Evolutionary conservation across 2,329 filamentous ascomycete species (phyloP).

Genomic region (Epichloe brachyelytri): DNA sequence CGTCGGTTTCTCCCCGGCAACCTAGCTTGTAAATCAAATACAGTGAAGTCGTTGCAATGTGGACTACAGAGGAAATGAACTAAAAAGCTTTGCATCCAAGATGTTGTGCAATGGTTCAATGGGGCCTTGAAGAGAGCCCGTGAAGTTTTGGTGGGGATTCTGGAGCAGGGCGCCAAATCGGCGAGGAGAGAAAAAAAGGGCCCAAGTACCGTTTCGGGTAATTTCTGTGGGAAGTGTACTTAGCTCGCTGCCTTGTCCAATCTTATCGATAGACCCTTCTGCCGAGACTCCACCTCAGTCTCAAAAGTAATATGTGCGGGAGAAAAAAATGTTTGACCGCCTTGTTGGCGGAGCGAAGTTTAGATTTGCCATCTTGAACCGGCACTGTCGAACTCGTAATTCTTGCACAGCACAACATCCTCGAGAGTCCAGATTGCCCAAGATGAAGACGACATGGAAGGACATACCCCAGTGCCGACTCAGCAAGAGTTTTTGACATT

Average conservation of each 20-base stretch:
- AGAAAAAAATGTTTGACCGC: conserved; percentile 23
- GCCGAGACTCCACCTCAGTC: conserved; percentile 13
- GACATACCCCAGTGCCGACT: conserved; percentile 82
- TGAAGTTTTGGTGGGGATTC: conserved; percentile 7
- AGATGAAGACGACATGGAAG: conserved; percentile 53
- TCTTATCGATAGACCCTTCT: conserved; percentile 15
- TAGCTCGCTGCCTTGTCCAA: background rate
- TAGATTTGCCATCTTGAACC: conserved; percentile 10
- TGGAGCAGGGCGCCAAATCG: background rate
- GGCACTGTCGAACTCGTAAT: conserved; percentile 3
- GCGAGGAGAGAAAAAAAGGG: background rate
- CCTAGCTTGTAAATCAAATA: no score
- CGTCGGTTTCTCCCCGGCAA: background rate
- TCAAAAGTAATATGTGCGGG: conserved; percentile 4
- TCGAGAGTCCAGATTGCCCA: conserved; percentile 18
- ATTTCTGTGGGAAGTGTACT: background rate
- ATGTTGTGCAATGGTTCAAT: background rate
- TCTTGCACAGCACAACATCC: background rate
- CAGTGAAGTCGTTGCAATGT: no score
- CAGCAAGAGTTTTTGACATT: conserved; percentile 93
- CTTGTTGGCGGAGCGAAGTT: conserved; percentile 10
- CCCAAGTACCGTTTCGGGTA: background rate
- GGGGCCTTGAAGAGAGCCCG: background rate
- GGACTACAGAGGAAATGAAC: background rate
- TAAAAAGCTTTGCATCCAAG: background rate